Conservation (phyloP, 2,329 filamentous ascomycete genomes). For the Penicillium sp. region DNA sequence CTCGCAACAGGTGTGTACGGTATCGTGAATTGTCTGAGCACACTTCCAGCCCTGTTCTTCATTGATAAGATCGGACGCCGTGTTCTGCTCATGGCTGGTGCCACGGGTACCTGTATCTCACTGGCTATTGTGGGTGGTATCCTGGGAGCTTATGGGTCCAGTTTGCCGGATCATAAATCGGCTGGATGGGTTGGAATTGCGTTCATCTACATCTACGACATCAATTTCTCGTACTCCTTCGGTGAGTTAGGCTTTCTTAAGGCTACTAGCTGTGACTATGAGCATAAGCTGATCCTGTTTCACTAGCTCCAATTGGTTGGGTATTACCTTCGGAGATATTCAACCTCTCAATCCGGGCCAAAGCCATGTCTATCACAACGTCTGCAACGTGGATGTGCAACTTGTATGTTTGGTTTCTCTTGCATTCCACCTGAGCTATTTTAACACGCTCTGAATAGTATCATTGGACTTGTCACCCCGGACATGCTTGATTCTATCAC, state of each 20-base stretch:
- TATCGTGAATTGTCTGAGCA: conserved; percentile 40
- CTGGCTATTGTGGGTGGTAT: conserved; percentile 39
- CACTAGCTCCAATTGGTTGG: conserved; percentile 39
- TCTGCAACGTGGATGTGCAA: conserved; percentile 43
- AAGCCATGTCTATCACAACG: conserved; percentile 41
- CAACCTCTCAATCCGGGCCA: conserved; percentile 39
- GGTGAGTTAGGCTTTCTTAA: conserved; percentile 22
- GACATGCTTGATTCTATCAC: conserved; percentile 40
- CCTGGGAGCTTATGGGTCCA: conserved; percentile 33
- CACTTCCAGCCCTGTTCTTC: conserved; percentile 36
- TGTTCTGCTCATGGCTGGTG: conserved; percentile 37
- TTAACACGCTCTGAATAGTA: conserved; percentile 18
- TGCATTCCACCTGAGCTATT: too few species aligned
- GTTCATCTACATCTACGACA: conserved; percentile 41
- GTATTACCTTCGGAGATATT: conserved; percentile 44
- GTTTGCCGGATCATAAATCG: conserved; percentile 26
- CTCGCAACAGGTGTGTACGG: conserved; percentile 41
- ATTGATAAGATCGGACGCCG: conserved; percentile 38
- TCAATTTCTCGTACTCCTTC: conserved; percentile 41
- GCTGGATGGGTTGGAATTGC: conserved; percentile 41
- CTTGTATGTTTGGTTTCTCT: conserved; percentile 27
- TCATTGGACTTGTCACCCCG: conserved; percentile 40
- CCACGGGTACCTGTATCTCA: conserved; percentile 36
- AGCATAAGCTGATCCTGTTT: background rate
- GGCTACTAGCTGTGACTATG: background rate